These are phyloP conservation scores for Boletales sp. DNA, from an alignment of 768 basidiomycete genomes.

Conservation along the genomic window DNA sequence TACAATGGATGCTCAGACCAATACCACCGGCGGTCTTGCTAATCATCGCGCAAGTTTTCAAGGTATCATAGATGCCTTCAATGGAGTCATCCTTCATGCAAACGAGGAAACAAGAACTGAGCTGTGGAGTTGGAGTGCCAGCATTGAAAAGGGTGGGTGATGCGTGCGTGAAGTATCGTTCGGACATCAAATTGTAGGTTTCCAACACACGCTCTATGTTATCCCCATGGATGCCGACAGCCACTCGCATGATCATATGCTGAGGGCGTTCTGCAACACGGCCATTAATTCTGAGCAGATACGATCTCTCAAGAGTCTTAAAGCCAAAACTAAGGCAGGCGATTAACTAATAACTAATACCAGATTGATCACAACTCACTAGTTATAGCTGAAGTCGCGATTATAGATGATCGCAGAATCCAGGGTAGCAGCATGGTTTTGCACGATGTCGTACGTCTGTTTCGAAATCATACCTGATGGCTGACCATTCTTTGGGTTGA, in stretches of 20 bases:
- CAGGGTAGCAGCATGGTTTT: conserved; percentile 73
- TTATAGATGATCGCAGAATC: conserved; percentile 97
- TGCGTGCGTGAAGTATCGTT: conserved; percentile 97
- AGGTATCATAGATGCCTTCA: conserved; percentile 97
- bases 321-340: conserved; percentile 78
- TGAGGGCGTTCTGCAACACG: conserved; percentile 97
- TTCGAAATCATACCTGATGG: conserved; percentile 90
- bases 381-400: conserved; percentile 97
- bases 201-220: conserved; percentile 88
- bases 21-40: conserved; percentile 99
- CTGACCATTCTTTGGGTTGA: conserved; percentile 92
- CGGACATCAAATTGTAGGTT: conserved; percentile 95
- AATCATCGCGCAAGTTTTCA: conserved; percentile 98
- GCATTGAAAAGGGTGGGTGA: conserved; percentile 98
- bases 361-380: conserved; percentile 42
- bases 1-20: conserved; percentile 92
- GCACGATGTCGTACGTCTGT: conserved; percentile 78
- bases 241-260: conserved; percentile 99
- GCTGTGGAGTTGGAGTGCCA: conserved; percentile 92
- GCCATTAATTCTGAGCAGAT: conserved; percentile 90
- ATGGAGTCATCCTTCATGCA: conserved; percentile 99
- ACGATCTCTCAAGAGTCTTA: conserved; percentile 98
- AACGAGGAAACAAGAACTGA: conserved; percentile 96
- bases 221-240: conserved; percentile 90
- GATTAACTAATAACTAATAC: not conserved